Evolutionary conservation across 148 eudicot genomes (phyloP), one percentile per base, ranked within the genome.

Genomic region (Beta vulgaris): DNA sequence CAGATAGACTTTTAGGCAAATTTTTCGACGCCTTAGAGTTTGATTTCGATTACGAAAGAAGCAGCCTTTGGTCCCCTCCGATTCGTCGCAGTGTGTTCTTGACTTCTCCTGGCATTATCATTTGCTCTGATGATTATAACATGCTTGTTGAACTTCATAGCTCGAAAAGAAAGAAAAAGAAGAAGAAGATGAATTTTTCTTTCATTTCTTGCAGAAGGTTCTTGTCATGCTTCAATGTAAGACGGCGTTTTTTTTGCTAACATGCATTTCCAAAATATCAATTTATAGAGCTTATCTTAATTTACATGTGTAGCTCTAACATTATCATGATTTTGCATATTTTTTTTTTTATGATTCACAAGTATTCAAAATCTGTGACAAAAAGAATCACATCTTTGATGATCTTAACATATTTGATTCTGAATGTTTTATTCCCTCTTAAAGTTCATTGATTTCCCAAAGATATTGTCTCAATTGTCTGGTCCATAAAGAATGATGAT

Each of bases 21-120:
- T 88, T 85, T 78, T 86, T 81, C 18, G 92, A 88, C 29, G 92
- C 90, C 6, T 76, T 86, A n/a, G 88, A 88, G 58, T 88, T 72
- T 71, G 92, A 85, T 60, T 86, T 88, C 57, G 87, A 86, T 19
- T 68, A 88, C 64, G 79, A 85, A 1, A 82, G 78, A 73, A 88
- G 92, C 46, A 83, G 82, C 16, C 55, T 86, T 6, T 88, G 92
- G 92, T 88, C 92, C 59, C 92, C 92, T 21, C 77, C 80, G 19
- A 68, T 88, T n/a, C 84, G 80, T n/a, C 54, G 79, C 16, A 76
- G 76, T n/a, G 85, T 76, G 19, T 81, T 81, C 64, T 73, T 87
- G 37, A 72, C 76, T n/a, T 85, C 87, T 2, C 84, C 88, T 6
- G 80, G 79, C 2, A 53, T 83, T 11, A 65, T 75, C n/a, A 72